Evolutionary conservation across 2,329 filamentous ascomycete genomes (phyloP).

Genomic region (Alternaria sp.): DNA sequence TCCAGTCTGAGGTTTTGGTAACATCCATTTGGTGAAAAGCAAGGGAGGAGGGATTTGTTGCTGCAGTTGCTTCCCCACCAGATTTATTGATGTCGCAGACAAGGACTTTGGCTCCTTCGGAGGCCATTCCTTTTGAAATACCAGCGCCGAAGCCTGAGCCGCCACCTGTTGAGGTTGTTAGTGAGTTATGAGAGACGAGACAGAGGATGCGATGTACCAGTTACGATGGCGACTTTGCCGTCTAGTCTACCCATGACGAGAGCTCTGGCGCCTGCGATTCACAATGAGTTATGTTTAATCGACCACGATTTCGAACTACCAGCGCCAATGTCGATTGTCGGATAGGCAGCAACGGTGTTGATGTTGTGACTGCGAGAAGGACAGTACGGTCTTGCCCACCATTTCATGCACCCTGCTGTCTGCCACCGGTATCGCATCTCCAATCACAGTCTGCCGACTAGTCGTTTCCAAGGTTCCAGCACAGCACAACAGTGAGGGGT

Average conservation of each 20-base stretch:
- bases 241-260: slow-evolving; percentile 54
- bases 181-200: slow-evolving; percentile 6
- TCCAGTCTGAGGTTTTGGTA: slow-evolving; percentile 62
- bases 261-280: background rate
- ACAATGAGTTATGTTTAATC: background rate
- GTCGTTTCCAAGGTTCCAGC: slow-evolving; percentile 9
- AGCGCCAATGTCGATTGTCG: background rate
- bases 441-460: slow-evolving; percentile 10
- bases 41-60: slow-evolving; percentile 50
- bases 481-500: slow-evolving; percentile 26
- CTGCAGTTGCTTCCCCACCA: slow-evolving; percentile 60
- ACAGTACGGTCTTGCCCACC: background rate
- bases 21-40: slow-evolving; percentile 59
- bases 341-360: slow-evolving; percentile 5
- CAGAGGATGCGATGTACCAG: slow-evolving; percentile 48
- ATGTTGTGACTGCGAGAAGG: background rate
- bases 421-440: slow-evolving; percentile 7
- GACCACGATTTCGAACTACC: background rate
- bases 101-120: slow-evolving; percentile 68
- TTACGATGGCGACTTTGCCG: slow-evolving; percentile 66
- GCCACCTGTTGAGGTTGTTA: slow-evolving; percentile 54
- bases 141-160: slow-evolving; percentile 71
- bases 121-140: slow-evolving; percentile 66
- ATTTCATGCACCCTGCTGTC: background rate
- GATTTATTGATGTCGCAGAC: slow-evolving; percentile 68